Evolutionary conservation across 805 yeast genomes (phyloP), one percentile per base, ranked within the genome.

Genomic region (Metschnikowia lachancei): DNA sequence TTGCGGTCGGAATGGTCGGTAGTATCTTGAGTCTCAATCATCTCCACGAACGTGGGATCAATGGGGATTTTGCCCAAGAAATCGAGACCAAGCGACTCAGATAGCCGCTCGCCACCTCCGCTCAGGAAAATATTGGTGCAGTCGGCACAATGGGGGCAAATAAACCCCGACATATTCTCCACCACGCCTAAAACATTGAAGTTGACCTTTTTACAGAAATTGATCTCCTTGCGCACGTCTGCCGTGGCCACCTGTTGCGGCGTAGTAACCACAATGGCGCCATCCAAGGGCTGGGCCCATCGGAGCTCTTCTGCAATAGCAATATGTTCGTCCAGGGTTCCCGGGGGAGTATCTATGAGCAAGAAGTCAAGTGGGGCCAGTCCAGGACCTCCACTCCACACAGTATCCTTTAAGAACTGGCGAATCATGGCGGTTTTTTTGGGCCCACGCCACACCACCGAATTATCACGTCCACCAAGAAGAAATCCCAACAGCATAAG

Each of bases 401-500:
- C 79, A 1, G 92, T 96, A 62, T 94, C 98, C 50, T 81, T 79
- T 35, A 95, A 72, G 61, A 94, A 92, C 67, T 94, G 99, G 51
- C 91, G 78, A 31, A 94, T 87, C 98, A 94, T 94, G 12, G 97
- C 97, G 0, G 97, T 91, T 62, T 95, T 94, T 66, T 92, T 90
- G 2, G 99, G 99, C 0, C 99, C 99, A 60, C 98, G 75, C 99
- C 99, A 94, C 9, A 94, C 97, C 14, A 94, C 94, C 20, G 95
- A 82, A 58, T 85, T 87, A 22, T 95, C 95, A 51, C 98, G 67
- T 59, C 88, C 84, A 20, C 85, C 83, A 6, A 94, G 67, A 42
- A 94, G 66, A 61, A 94, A 94, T 6, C 98, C 99, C 12, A 94
- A 65, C 3, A 96, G 87, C 85, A 92, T 89, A 37, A 91, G 76